Conservation (phyloP, 192 early-diverging fungal genomes). For the Podila minutissima region DNA sequence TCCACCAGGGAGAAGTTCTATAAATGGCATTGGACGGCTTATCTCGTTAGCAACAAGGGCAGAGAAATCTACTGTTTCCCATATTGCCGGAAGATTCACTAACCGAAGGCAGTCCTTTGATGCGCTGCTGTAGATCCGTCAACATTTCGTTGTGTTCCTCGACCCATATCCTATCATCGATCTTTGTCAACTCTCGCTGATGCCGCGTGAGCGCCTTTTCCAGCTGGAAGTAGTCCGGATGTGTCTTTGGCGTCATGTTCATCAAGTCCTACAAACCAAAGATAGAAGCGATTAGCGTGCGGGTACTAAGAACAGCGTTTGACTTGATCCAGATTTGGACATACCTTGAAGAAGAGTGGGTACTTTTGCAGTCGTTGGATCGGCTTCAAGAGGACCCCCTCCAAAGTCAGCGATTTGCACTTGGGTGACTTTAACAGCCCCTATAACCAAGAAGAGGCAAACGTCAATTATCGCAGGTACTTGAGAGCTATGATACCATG, state of each 20-base stretch:
- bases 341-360: conserved; percentile 60
- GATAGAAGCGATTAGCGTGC: background rate
- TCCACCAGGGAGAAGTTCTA: conserved; percentile 47
- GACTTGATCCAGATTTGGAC: too few species aligned
- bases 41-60: background rate
- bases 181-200: conserved; percentile 37
- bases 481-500: background rate
- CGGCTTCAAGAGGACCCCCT: conserved; percentile 56
- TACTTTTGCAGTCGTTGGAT: conserved; percentile 59
- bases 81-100: background rate
- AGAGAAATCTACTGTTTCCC: too few species aligned
- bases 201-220: conserved; percentile 29
- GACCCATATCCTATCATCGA: conserved; percentile 50
- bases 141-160: conserved; percentile 50
- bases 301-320: too few species aligned
- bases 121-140: conserved; percentile 41
- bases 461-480: background rate
- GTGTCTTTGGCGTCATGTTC: conserved; percentile 20
- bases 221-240: conserved; percentile 29
- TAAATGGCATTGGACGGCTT: background rate
- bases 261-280: conserved; percentile 19
- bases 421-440: conserved; percentile 39
- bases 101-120: conserved; percentile 44
- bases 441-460: conserved; percentile 1
- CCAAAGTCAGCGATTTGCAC: conserved; percentile 52